phyloP scores from a whole-genome alignment of 768 basidiomycete genomes.

The Serpula lacrymans region DNA sequence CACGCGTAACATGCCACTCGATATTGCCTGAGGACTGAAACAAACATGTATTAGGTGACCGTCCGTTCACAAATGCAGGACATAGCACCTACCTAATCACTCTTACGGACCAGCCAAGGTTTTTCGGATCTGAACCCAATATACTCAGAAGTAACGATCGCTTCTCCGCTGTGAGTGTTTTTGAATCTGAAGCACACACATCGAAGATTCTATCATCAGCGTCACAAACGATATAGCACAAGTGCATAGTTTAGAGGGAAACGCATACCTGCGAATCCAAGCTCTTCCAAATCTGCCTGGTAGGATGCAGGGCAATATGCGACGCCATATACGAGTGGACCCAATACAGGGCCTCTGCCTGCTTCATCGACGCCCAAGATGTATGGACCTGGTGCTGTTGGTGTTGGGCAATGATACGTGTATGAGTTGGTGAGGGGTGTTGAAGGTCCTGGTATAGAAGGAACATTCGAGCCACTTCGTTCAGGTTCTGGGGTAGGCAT shows the following conservation, averaged over 20 bases:
- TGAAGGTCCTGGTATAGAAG: slow-evolving; percentile 59
- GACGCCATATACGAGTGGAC: slow-evolving; percentile 93
- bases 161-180: slow-evolving; percentile 73
- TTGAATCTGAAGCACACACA: slow-evolving; percentile 66
- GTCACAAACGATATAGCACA: not conserved
- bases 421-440: slow-evolving; percentile 65
- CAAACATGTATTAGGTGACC: slow-evolving; percentile 8
- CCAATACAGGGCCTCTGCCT: slow-evolving; percentile 91
- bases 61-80: not conserved
- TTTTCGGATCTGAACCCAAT: slow-evolving; percentile 64
- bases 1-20: slow-evolving; percentile 81
- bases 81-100: slow-evolving; percentile 54
- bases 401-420: slow-evolving; percentile 71
- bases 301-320: slow-evolving; percentile 88
- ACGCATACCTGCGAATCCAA: slow-evolving; percentile 86
- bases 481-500: too few relatives aligned
- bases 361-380: slow-evolving; percentile 99
- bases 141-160: slow-evolving; percentile 62
- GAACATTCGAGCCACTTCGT: slow-evolving; percentile 34
- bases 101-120: slow-evolving; percentile 80
- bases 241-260: too few relatives aligned
- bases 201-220: not conserved
- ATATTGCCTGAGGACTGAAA: slow-evolving; percentile 84
- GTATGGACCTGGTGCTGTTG: slow-evolving; percentile 73
- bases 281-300: slow-evolving; percentile 62